Conservation (phyloP, 2,329 filamentous ascomycete genomes). For the Alternaria triticimaculans region DNA sequence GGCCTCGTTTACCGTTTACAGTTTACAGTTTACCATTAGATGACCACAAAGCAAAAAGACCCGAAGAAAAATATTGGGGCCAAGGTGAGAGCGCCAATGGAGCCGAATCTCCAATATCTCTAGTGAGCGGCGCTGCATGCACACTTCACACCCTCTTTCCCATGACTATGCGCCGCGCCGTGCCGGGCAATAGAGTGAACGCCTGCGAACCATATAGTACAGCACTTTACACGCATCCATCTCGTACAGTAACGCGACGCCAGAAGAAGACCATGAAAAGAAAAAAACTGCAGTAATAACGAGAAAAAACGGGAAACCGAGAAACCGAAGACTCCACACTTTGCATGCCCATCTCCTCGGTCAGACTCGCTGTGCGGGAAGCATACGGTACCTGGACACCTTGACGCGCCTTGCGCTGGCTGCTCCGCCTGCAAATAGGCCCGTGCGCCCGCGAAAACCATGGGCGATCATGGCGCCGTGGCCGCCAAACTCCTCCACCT, state of each 20-base stretch:
- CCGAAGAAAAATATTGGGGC: not conserved
- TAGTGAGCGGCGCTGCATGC: not conserved
- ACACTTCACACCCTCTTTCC: not conserved
- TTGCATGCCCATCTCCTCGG: not conserved
- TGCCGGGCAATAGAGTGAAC: not conserved
- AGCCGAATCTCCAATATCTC: not conserved
- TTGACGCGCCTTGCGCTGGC: not conserved
- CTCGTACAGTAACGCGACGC: not conserved
- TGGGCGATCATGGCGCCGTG: not conserved
- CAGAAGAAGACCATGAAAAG: not conserved
- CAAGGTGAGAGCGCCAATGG: not conserved
- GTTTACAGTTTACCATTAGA: not conserved
- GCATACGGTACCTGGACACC: not conserved
- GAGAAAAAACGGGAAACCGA: not conserved
- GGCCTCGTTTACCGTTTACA: not conserved
- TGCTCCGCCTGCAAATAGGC: not conserved
- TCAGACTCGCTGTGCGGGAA: not conserved
- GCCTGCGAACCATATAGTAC: slow-evolving; percentile 1
- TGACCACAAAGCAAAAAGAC: not conserved
- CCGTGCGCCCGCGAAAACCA: not conserved
- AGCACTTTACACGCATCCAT: not conserved
- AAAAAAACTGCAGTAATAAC: not conserved
- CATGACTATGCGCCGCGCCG: not conserved
- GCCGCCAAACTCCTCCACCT: not conserved
- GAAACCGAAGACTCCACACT: not conserved